Percentiles rank a stretch among this genome's conserved stretches.
Conservation (phyloP, 2,329 filamentous ascomycete species). For the Aureobasidium sp. region DNA sequence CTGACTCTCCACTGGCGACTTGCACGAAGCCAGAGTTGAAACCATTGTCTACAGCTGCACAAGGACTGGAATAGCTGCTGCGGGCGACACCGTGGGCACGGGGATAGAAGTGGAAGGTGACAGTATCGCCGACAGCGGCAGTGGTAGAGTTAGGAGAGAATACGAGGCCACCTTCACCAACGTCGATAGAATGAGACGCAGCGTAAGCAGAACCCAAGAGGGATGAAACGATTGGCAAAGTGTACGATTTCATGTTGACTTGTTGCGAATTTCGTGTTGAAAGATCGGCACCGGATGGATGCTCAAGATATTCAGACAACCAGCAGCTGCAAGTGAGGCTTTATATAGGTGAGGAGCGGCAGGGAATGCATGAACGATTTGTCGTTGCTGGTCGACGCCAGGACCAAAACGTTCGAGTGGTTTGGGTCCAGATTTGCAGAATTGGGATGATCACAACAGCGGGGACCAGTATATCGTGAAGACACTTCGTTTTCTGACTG, state of each 20-base stretch:
- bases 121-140: constrained; percentile 9
- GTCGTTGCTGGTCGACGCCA: not conserved
- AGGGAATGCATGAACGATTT: too few relatives aligned
- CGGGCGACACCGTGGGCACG: constrained; percentile 15
- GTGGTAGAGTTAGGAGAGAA: constrained; percentile 13
- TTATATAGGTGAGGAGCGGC: not conserved
- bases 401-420: not conserved
- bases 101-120: constrained; percentile 15
- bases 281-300: too few relatives aligned
- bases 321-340: not conserved
- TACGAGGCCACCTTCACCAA: constrained; percentile 11
- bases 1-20: not conserved
- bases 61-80: constrained; percentile 11
- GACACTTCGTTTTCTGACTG: not conserved
- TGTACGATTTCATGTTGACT: not conserved
- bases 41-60: constrained; percentile 2
- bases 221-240: not conserved
- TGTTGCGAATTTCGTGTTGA: too few relatives aligned
- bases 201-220: not conserved
- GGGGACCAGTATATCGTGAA: not conserved
- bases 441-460: not conserved
- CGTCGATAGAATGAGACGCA: constrained; percentile 1
- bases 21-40: constrained; percentile 15
- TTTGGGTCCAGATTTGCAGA: not conserved
- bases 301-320: too few relatives aligned